Percentiles rank a stretch among this genome's conserved stretches.
Evolutionary conservation across 768 basidiomycete species (phyloP).

Genomic region (Lactarius trivialis): DNA sequence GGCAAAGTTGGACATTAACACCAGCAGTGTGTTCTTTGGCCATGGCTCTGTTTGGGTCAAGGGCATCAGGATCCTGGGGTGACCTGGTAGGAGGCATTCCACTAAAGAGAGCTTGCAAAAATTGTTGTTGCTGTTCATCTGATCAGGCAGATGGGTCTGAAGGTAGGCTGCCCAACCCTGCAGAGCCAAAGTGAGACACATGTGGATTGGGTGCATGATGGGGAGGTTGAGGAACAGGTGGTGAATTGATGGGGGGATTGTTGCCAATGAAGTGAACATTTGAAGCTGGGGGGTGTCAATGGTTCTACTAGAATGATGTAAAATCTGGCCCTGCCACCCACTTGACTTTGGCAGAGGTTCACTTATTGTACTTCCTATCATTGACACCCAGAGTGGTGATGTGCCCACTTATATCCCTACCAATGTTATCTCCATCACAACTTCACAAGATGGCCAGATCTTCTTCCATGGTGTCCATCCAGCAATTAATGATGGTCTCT

Average conservation of each 20-base stretch:
- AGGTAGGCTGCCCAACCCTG: constrained; percentile 24
- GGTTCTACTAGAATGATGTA: constrained; percentile 30
- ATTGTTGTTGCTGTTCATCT: constrained; percentile 59
- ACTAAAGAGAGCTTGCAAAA: constrained; percentile 59
- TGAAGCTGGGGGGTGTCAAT: constrained; percentile 30
- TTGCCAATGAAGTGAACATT: constrained; percentile 35
- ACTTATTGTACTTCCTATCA: no score
- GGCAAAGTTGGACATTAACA: constrained; percentile 30
- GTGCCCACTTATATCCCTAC: no score
- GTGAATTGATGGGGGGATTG: no score
- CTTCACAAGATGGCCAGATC: no score
- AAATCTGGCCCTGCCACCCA: no score
- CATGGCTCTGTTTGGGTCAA: not conserved
- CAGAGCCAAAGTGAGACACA: constrained; percentile 24
- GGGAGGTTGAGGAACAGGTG: no score
- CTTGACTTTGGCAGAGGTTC: no score
- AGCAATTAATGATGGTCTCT: no score
- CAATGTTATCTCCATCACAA: no score
- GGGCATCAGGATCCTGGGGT: constrained; percentile 1
- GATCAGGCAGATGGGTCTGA: no score
- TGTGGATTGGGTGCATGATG: constrained; percentile 26
- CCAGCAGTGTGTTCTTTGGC: constrained; percentile 30
- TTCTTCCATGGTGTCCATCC: no score
- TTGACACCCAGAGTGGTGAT: no score
- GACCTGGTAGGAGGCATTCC: constrained; percentile 12